These are phyloP conservation scores for Eruca vesicaria DNA, from an alignment of 441 rosid species.

Conservation along the genomic window DNA sequence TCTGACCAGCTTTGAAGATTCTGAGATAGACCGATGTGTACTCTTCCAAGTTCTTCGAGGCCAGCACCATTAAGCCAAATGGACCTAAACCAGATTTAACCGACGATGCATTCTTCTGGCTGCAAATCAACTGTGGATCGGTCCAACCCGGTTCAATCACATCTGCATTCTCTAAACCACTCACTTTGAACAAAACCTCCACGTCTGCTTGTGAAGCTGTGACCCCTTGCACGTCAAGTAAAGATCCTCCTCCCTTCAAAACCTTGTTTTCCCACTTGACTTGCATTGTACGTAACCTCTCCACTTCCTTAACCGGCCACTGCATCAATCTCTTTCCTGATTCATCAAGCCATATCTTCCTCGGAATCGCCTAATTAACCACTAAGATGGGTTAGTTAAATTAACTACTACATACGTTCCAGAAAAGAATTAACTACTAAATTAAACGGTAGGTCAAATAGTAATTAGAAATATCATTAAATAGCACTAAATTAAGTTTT, in stretches of 20 bases:
- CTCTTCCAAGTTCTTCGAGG: constrained; percentile 55
- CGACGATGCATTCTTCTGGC: constrained; percentile 40
- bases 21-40: constrained; percentile 59
- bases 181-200: constrained; percentile 48
- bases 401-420: no score
- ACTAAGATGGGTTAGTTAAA: no score
- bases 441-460: not conserved
- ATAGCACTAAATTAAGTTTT: no score
- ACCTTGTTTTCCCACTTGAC: constrained; percentile 24
- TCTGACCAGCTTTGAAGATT: constrained; percentile 45
- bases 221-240: constrained; percentile 41
- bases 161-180: constrained; percentile 48
- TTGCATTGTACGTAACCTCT: constrained; percentile 39
- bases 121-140: constrained; percentile 52
- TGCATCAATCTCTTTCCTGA: constrained; percentile 56
- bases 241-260: constrained; percentile 37
- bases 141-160: constrained; percentile 50
- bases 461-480: no score
- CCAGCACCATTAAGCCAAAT: constrained; percentile 64
- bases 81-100: constrained; percentile 61
- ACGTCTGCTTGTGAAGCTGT: constrained; percentile 56
- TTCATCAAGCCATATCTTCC: constrained; percentile 55
- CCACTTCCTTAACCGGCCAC: constrained; percentile 63
- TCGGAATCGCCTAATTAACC: constrained; percentile 50
- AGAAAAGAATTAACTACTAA: not conserved